Evolutionary conservation across 2,329 filamentous ascomycete species (phyloP), one percentile per base, ranked within the genome.

Genomic region (Venturia pyrina): DNA sequence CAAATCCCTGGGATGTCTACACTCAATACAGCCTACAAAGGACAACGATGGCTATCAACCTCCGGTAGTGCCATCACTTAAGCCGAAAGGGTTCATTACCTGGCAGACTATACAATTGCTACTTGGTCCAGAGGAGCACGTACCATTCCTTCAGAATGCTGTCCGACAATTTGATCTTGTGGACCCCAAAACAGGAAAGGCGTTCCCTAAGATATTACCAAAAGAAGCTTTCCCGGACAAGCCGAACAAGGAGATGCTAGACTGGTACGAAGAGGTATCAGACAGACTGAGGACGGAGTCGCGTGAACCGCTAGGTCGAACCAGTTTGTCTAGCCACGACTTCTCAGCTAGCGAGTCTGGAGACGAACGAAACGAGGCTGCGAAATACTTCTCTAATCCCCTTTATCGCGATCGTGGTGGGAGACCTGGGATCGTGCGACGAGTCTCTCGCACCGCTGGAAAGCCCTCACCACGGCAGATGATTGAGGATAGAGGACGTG

Each of bases 101-200:
- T 99, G 93, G 93, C 89, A 96, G 79, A 91, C 90, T 0, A 89
- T 98, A 65, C 91, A 98, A 78, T 83, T 96, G 28, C 80, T 98
- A 44, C 83, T 98, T 1, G 90, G 88, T 1, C 95, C 95, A 0
- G 89, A 95, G 70, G 90, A 96, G 71, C 93, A 98, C 78, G 89
- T 92, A 0, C 86, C 86, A 0, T 93, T 92, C 71, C 76, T 99
- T 32, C 91, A 95, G 71, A 87, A 85, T 71, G 91, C 92, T 0
- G 89, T 96, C 3, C 83, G 83, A 68, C 82, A 89, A 69, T 97
- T 92, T 84, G 82, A 86, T 44, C 82, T 98, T 67, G 85, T 83
- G 67, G 86, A 96, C 71, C 89, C 89, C 0, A 84, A 86, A 56
- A 91, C 80, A 13, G 83, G 83, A 2, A 74, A 77, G 13, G 64